Base-by-base conservation (phyloP, 768 basidiomycete genomes). In the Roridomyces roridus region DNA sequence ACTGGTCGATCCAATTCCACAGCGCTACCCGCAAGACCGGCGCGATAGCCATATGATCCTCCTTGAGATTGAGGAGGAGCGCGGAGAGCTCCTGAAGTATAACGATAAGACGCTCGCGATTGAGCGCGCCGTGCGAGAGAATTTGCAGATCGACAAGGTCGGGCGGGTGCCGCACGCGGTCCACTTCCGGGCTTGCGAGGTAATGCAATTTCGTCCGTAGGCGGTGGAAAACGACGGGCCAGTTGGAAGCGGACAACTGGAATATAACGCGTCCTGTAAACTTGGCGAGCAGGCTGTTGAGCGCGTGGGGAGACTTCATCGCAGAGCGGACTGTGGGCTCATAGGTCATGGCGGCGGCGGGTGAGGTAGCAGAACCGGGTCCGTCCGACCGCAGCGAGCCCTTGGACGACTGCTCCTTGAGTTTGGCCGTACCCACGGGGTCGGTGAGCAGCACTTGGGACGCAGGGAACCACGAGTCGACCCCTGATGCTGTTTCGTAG, bases 1-100 rank as follows among this genome's bases (percentile, higher is more conserved):
- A 91, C 21, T 84, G 76, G 26, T 89, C 86, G 28, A 96, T 86
- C 93, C 93, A 96, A 60, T 89, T 93, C 94, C 94, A 96, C 24
- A 96, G 77, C 1, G 91, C 92, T 25, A 82, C 79, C 20, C 92
- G 85, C 31, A 96, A 79, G 24, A 89, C 84, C 24, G 83, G 76
- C 0, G 92, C 85, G 44, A 95, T 80, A 1, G 89, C 86, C 14
- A 82, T 71, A 55, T 93, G 92, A 0, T 87, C 83, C 36, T 91
- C 86, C 29, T 84, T 85, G 86, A 96, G 89, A 67, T 89, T 91
- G 21, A 96, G 84, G 25, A 96, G 83, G 5, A 92, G 77, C 1
- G 90, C 91, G 0, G 91, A 90, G 1, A 95, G 68, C 67, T 96
- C 94, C 68, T 88, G 87, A 40, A 96, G 73, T 15, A 94, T 77